phyloP scores from a whole-genome alignment of 139 green algal species.

The Pleodorina starrii region DNA sequence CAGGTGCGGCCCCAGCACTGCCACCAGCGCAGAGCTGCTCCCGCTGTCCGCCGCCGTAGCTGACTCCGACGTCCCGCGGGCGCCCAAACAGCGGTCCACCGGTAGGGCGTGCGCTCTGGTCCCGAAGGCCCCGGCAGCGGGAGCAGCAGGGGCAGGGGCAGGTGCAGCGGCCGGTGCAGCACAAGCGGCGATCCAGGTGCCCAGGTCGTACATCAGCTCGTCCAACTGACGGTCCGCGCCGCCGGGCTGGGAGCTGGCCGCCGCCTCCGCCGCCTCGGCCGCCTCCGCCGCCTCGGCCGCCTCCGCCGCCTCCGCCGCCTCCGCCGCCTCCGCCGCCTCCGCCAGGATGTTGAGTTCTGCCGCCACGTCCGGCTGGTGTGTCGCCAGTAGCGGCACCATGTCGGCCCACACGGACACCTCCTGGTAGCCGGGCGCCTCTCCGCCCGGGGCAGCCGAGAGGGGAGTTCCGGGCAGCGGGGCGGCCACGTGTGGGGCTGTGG shows the following conservation, averaged over 20 bases:
- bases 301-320: neutral
- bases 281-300: no score
- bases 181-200: neutral
- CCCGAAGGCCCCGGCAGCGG: no score
- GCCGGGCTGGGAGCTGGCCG: neutral
- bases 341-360: neutral
- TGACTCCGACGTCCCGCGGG: no score
- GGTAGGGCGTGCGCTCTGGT: no score
- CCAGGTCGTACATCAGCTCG: constrained; percentile 6
- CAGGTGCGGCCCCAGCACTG: neutral
- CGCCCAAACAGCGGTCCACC: no score
- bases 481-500: no score
- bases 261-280: no score
- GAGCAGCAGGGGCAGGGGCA: neutral
- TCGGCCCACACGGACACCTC: no score
- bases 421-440: no score
- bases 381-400: neutral
- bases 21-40: neutral
- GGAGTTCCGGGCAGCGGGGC: no score
- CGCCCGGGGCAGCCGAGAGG: no score
- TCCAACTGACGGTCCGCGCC: neutral
- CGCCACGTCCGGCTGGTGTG: neutral
- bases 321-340: neutral
- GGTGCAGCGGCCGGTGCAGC: neutral
- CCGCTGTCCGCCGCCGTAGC: no score